These are phyloP conservation scores for Hymenoscyphus linearis DNA, from an alignment of 2,329 filamentous ascomycete species.

Conservation along the genomic window DNA sequence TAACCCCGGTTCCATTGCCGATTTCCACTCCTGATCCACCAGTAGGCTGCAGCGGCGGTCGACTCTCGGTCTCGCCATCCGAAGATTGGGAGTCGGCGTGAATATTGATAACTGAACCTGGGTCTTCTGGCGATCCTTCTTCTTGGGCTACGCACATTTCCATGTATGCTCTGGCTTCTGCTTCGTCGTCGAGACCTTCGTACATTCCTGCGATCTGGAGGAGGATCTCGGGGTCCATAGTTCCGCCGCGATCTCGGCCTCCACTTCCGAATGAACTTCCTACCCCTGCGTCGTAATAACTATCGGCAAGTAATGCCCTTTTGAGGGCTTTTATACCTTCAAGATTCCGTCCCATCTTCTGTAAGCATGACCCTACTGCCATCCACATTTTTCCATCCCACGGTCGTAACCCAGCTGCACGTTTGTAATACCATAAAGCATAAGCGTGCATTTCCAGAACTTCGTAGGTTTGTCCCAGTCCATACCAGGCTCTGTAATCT, in stretches of 20 bases:
- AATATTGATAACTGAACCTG: conserved; percentile 40
- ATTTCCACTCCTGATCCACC: conserved; percentile 34
- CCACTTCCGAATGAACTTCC: conserved; percentile 37
- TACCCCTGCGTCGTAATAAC: conserved; percentile 68
- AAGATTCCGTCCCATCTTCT: conserved; percentile 79
- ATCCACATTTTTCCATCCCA: conserved; percentile 99
- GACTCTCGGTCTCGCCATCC: conserved; percentile 32
- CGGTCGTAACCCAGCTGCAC: conserved; percentile 84
- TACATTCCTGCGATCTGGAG: conserved; percentile 88
- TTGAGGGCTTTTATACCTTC: conserved; percentile 96
- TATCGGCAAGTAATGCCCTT: conserved; percentile 81
- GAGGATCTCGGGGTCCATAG: conserved; percentile 83
- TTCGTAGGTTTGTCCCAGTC: conserved; percentile 93
- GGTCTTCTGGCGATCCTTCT: conserved; percentile 54
- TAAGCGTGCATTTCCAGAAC: conserved; percentile 98
- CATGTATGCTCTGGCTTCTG: conserved; percentile 89
- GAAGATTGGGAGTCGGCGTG: conserved; percentile 53
- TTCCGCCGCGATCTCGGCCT: conserved; percentile 43
- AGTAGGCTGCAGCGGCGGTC: neutral
- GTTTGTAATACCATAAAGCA: conserved; percentile 95
- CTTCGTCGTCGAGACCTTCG: conserved; percentile 69
- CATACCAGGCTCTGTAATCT: conserved; percentile 98
- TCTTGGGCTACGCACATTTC: conserved; percentile 92
- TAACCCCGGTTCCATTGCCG: conserved; percentile 71
- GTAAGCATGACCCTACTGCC: conserved; percentile 85